Percentiles rank a stretch among this genome's conserved stretches.
Evolutionary conservation across 2,329 filamentous ascomycete species (phyloP).

Genomic region (Trichoderma asperellum): DNA sequence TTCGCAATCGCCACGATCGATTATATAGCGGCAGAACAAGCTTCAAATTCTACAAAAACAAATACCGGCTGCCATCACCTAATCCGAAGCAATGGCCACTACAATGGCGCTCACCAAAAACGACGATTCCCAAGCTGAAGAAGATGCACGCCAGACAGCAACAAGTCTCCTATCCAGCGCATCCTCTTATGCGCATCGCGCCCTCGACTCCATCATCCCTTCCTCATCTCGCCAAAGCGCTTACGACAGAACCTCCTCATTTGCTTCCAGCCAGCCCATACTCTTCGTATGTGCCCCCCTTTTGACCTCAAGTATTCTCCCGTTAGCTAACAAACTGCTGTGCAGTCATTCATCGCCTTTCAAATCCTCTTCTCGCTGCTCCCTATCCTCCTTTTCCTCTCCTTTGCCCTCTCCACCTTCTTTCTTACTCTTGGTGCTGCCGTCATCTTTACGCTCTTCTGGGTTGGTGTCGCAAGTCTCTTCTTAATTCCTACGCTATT

Average conservation of each 20-base stretch:
- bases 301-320: neutral
- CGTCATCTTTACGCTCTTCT: constrained; percentile 68
- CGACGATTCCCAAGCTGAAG: neutral
- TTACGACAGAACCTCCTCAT: constrained; percentile 56
- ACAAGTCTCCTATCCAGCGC: constrained; percentile 30
- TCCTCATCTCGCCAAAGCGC: constrained; percentile 63
- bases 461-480: constrained; percentile 67
- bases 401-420: constrained; percentile 66
- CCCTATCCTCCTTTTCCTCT: constrained; percentile 69
- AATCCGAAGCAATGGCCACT: neutral
- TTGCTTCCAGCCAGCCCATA: constrained; percentile 67
- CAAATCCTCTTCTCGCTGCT: constrained; percentile 68
- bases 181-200: constrained; percentile 48
- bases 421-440: constrained; percentile 65
- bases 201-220: constrained; percentile 58
- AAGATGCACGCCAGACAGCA: neutral
- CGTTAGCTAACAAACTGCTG: neutral
- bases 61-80: neutral
- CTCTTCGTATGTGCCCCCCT: constrained; percentile 61
- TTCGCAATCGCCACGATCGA: neutral
- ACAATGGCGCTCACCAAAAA: neutral
- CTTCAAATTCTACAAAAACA: neutral
- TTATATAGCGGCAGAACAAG: neutral
- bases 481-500: constrained; percentile 71
- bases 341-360: constrained; percentile 64